A percentile compares a stretch with the other conserved stretches of the same genome.
Evolutionary conservation across 139 green algal species (phyloP).

Genomic region (Coelastrella sp.): DNA sequence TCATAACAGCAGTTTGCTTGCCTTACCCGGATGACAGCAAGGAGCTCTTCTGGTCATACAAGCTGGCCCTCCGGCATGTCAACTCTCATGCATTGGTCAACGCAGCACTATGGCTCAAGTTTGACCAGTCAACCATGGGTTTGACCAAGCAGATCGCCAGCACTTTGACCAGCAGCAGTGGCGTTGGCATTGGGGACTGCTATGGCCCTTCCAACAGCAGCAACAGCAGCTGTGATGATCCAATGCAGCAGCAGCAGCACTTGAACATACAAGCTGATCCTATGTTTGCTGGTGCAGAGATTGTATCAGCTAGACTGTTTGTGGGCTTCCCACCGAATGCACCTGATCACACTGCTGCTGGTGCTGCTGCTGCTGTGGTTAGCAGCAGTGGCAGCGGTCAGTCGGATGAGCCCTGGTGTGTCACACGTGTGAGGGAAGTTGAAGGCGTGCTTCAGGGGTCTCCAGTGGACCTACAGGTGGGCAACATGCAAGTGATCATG

Average conservation of each 20-base stretch:
- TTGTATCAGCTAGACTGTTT: constrained; percentile 8
- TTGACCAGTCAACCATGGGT: not conserved
- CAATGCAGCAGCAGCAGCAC: constrained; percentile 9
- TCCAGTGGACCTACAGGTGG: not conserved
- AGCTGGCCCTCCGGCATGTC: constrained; percentile 17
- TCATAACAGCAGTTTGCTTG: constrained; percentile 34
- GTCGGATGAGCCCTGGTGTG: not conserved
- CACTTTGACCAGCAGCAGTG: not conserved
- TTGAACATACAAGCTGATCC: not conserved
- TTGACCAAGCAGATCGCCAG: not conserved
- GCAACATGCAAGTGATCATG: not conserved
- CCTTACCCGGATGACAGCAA: not conserved
- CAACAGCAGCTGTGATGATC: constrained; percentile 1
- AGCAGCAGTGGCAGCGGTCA: constrained; percentile 18
- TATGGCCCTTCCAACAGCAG: not conserved
- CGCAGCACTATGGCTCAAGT: constrained; percentile 1
- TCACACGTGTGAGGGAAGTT: not conserved
- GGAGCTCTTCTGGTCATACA: constrained; percentile 37
- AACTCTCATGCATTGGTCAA: constrained; percentile 43
- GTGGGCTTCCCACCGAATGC: constrained; percentile 8
- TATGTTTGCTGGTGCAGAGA: not conserved
- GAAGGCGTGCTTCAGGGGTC: not conserved
- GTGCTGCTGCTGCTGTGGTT: no score
- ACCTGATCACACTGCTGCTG: not conserved
- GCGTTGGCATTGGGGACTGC: no score